Conservation (phyloP, 352 stramenopile species). For the Thraustotheca clavata region DNA sequence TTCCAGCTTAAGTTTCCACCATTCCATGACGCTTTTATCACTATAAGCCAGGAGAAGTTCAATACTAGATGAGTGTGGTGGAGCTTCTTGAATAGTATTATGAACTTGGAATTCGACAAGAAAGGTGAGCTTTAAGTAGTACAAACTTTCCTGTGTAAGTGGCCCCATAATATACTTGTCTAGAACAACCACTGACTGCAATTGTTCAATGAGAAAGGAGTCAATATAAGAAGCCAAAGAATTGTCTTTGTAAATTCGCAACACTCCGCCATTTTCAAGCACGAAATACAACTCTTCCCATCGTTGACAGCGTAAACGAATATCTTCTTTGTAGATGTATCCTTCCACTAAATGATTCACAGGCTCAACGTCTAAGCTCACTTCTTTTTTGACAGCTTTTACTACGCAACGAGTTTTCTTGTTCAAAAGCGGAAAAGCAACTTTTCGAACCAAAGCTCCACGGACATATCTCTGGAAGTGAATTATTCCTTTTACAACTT, state of each 20-base stretch:
- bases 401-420: not conserved
- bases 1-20: not conserved
- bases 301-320: slow-evolving; percentile 6
- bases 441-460: not conserved
- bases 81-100: not conserved
- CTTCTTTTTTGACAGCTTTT: not conserved
- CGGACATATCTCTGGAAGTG: slow-evolving; percentile 14
- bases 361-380: not conserved
- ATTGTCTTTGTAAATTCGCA: slow-evolving; percentile 1
- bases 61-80: not conserved
- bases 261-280: not conserved
- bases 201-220: slow-evolving; percentile 11
- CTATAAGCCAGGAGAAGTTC: not conserved
- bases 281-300: slow-evolving; percentile 9
- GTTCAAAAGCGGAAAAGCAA: not conserved
- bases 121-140: not conserved
- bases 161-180: not conserved
- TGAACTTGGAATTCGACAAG: not conserved
- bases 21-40: not conserved
- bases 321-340: slow-evolving; percentile 13
- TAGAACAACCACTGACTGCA: not conserved
- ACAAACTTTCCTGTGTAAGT: not conserved
- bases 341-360: not conserved
- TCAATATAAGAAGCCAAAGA: not conserved
- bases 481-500: not conserved